Base-by-base conservation (phyloP, 2,329 filamentous ascomycete species). In the Colletotrichum neosansevieriae region DNA sequence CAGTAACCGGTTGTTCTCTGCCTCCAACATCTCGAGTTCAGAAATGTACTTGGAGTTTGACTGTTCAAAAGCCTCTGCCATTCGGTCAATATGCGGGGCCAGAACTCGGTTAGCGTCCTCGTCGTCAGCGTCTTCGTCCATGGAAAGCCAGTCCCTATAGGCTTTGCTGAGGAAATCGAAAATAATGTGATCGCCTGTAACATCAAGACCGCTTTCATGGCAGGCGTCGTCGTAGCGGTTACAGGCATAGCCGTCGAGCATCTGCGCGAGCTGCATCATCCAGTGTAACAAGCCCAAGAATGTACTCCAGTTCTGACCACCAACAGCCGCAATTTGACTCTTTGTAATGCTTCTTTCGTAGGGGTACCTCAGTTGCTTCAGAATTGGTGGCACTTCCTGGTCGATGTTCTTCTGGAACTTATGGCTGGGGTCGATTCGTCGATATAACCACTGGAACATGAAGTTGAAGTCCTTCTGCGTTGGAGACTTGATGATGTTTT, bases 361-460 rank as follows among this genome's bases (percentile, higher is more conserved):
- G 0, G 96, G 96, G 76, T 99, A 99, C 61, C 95, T 89, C 75
- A 99, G 83, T 77, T 98, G 95, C 77, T 97, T 97, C 67, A 99
- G 83, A 50, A 99, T 90, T 0, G 94, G 91, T 12, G 95, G 94
- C 0, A 98, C 94, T 78, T 99, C 97, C 63, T 95, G 92, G 77
- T 98, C 96, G 75, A 98, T 97, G 58, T 91, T 93, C 79, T 98
- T 98, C 75, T 94, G 91, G 75, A 99, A 98, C 40, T 91, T 90
- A 78, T 98, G 97, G 74, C 91, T 92, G 0, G 96, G 96, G 76
- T 99, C 96, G 76, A 99, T 97, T 65, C 94, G 92, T 75, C 94
- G 93, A 79, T 99, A 99, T 3, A 99, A 85, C 93, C 95, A 99
- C 76, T 98, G 94, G 76, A 99, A 99, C 86, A 99, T 97, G 79